Conservation (phyloP, 2,329 filamentous ascomycete species). For the Talaromyces islandicus region DNA sequence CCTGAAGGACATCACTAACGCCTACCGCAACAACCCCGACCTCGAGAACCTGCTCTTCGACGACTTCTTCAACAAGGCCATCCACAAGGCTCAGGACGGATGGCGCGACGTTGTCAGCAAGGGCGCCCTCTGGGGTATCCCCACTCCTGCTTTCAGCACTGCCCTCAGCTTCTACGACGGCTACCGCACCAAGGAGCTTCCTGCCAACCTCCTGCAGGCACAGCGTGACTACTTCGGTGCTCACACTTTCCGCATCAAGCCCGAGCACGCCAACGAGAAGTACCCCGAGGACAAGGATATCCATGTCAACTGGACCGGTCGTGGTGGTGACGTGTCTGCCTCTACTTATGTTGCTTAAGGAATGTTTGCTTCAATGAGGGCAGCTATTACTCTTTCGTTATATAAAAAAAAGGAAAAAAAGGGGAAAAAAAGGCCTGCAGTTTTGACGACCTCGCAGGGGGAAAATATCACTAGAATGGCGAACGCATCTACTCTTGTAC, state of each 20-base stretch:
- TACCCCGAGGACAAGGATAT: conserved; percentile 83
- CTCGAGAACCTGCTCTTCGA: conserved; percentile 98
- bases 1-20: conserved; percentile 98
- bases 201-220: conserved; percentile 96
- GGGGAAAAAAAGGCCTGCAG: background rate
- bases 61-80: conserved; percentile 99
- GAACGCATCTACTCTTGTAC: conserved; percentile 11
- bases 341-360: conserved; percentile 93
- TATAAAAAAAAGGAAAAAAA: conserved; percentile 3
- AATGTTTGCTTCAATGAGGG: background rate
- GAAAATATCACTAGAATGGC: conserved; percentile 8
- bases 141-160: conserved; percentile 92
- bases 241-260: conserved; percentile 85
- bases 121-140: conserved; percentile 89
- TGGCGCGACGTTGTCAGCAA: conserved; percentile 91
- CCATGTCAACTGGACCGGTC: conserved; percentile 99
- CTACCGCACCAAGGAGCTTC: conserved; percentile 93
- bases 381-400: background rate
- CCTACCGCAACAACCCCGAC: conserved; percentile 89
- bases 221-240: conserved; percentile 99
- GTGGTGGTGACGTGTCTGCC: conserved; percentile 93
- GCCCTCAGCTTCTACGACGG: conserved; percentile 98
- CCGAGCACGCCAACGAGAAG: conserved; percentile 67
- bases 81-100: conserved; percentile 88
- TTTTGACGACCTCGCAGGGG: conserved; percentile 5